phyloP scores from a whole-genome alignment of 805 yeast genomes.

The Candida manassasensis region DNA sequence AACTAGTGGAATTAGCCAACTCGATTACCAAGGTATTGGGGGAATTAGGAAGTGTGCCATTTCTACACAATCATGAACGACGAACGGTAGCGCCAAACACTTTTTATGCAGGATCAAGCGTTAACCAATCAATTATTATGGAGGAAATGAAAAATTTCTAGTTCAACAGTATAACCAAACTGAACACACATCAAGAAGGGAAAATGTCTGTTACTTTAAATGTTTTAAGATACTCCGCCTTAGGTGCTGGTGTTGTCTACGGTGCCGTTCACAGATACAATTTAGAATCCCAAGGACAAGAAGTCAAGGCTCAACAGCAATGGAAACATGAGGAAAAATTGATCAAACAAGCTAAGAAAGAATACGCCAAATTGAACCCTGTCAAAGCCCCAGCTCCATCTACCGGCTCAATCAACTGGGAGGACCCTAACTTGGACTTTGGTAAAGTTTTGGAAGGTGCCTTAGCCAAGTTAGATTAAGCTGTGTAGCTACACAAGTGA shows the following conservation, averaged over 20 bases:
- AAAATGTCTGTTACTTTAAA: constrained; percentile 38
- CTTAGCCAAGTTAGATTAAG: constrained; percentile 49
- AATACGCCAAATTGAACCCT: constrained; percentile 63
- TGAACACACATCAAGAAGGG: background rate
- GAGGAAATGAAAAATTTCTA: background rate
- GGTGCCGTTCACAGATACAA: constrained; percentile 82
- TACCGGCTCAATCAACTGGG: constrained; percentile 60
- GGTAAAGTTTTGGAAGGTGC: constrained; percentile 65
- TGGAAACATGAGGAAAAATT: constrained; percentile 66
- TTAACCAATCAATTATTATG: constrained; percentile 6
- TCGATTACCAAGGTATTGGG: too few relatives aligned
- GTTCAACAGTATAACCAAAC: background rate
- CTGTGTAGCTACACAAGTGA: background rate
- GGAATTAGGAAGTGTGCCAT: too few relatives aligned
- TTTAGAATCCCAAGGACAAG: constrained; percentile 56
- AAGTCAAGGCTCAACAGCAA: constrained; percentile 52
- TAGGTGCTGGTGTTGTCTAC: constrained; percentile 82
- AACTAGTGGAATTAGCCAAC: too few relatives aligned
- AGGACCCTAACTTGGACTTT: constrained; percentile 87
- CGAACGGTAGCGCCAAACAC: background rate
- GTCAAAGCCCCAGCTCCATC: constrained; percentile 35
- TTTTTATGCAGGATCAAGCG: constrained; percentile 1
- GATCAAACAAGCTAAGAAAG: constrained; percentile 84
- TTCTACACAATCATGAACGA: background rate
- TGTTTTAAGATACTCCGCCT: constrained; percentile 90